A percentile compares a stretch with the other conserved stretches of the same genome.
Conservation (phyloP, 169 alveolate genomes). For the Amoebophrya sp. region DNA sequence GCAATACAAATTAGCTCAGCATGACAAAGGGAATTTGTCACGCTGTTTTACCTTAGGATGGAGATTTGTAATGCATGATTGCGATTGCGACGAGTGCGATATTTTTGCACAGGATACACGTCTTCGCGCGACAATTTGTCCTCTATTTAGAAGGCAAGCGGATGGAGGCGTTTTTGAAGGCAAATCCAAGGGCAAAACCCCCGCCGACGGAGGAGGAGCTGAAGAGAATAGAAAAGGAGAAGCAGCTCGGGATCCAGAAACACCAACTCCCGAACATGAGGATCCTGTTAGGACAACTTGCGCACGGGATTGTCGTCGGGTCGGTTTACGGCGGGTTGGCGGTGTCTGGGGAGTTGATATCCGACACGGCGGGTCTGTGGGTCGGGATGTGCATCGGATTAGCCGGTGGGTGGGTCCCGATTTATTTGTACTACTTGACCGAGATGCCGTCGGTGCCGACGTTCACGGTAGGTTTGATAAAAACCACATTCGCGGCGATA, state of each 20-base stretch:
- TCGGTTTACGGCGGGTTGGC: neutral
- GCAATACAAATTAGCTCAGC: too few species aligned
- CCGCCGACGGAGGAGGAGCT: neutral
- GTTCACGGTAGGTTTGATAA: neutral
- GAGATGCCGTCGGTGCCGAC: neutral
- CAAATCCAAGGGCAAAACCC: neutral
- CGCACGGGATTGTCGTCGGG: constrained; percentile 6
- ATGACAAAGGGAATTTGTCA: too few species aligned
- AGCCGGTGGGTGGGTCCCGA: neutral
- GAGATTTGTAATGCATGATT: too few species aligned
- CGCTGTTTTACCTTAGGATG: too few species aligned
- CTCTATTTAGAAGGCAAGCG: neutral
- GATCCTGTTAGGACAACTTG: neutral
- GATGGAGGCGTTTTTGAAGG: neutral
- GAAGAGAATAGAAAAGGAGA: neutral
- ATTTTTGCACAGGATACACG: too few species aligned
- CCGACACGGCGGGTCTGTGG: constrained; percentile 15
- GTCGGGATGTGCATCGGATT: neutral
- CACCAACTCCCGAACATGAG: neutral
- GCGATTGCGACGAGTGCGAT: too few species aligned
- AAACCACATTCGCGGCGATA: neutral
- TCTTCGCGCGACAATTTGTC: neutral
- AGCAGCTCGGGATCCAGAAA: neutral
- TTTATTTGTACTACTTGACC: neutral
- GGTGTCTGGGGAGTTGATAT: neutral